Conservation (phyloP, 306 rosid species). For the Vigna trinervia region DNA sequence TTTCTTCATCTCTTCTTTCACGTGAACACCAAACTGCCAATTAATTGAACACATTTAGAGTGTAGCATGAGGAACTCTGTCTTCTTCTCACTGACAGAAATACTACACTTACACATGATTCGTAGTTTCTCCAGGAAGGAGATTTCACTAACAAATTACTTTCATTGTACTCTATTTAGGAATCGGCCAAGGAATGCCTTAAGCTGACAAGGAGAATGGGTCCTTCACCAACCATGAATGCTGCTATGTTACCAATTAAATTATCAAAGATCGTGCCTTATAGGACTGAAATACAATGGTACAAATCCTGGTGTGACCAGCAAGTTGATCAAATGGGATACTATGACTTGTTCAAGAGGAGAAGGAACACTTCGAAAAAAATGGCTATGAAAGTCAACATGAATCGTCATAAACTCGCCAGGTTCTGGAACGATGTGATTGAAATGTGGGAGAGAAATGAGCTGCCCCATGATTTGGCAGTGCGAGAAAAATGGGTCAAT, state of each 20-base stretch:
- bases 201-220: constrained; percentile 61
- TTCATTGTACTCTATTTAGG: constrained; percentile 52
- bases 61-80: neutral
- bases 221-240: constrained; percentile 56
- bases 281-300: constrained; percentile 75
- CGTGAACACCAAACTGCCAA: constrained; percentile 5
- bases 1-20: constrained; percentile 6
- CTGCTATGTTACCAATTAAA: constrained; percentile 58
- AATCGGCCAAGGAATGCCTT: constrained; percentile 63
- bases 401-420: constrained; percentile 69
- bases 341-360: constrained; percentile 71
- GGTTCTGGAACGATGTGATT: constrained; percentile 67
- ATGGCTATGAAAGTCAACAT: constrained; percentile 60
- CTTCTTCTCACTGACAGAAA: neutral
- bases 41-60: neutral
- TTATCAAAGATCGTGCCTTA: constrained; percentile 64
- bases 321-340: constrained; percentile 65
- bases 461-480: constrained; percentile 64
- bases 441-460: constrained; percentile 57
- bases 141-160: neutral
- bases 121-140: neutral
- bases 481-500: constrained; percentile 64
- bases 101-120: neutral
- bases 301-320: constrained; percentile 61
- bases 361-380: constrained; percentile 51